Base-by-base conservation (phyloP, 169 alveolate genomes). In the Pseudocohnilembus persalinus region DNA sequence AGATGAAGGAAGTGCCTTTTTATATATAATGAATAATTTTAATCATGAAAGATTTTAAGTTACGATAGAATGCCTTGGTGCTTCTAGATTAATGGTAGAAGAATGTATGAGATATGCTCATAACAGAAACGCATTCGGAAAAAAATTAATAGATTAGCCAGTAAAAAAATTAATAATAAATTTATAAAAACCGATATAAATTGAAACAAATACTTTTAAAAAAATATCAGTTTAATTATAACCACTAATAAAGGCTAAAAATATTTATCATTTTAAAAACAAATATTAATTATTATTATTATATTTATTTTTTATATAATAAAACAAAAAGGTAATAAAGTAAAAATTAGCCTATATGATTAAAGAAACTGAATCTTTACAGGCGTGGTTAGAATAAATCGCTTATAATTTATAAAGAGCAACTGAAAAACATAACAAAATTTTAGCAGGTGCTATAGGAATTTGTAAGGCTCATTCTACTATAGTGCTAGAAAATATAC, bases 301-400 rank as follows among this genome's bases (percentile, higher is more conserved):
- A n/a, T n/a, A n/a, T n/a, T n/a, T n/a, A n/a, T n/a, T n/a, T n/a
- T n/a, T n/a, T n/a, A n/a, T n/a, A n/a, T n/a, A n/a, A n/a, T n/a
- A n/a, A n/a, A n/a, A n/a, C n/a, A n/a, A 20, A 49, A 11, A 49
- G 1, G 91, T 87, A 79, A 87, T 87, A 49, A 84, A 87, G 26
- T 81, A 79, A 82, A 87, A 87, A 85, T 64, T 87, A 72, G 91
- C 84, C 24, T 88, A 87, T 72, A 87, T 87, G 91, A 82, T 85
- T n/a, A 84, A 88, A n/a, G 74, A 35, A 82, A 74, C 84, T 0
- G 91, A 87, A 74, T 77, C 87, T 27, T 77, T 84, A 4, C 87
- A 87, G 77, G 31, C 81, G 4, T 49, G 20, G 4, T 49, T 49
- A 20, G 68, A 49, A 49, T 49, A 11, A 20, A 49, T 49, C 68